Base-by-base conservation (phyloP, 306 rosid species). In the Trifolium pratense region DNA sequence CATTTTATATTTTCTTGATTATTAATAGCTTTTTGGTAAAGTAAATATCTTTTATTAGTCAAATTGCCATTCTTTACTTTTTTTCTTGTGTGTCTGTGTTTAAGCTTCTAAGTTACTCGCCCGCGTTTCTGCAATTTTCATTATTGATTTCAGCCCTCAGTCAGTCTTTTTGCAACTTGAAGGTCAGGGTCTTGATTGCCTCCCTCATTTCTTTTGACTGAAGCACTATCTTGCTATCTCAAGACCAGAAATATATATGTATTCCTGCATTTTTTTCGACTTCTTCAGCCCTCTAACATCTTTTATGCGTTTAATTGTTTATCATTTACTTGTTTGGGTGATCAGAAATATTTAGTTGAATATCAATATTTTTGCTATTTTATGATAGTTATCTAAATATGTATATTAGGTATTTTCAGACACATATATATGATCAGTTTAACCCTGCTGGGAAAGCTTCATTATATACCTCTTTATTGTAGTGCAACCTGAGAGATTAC, bases 121-220 rank as follows among this genome's bases (percentile, higher is more conserved):
- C 32, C 13, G 26, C 81, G 66, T 75, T 71, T 75, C 69, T 73
- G 56, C 75, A 45, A 53, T 71, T 75, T 56, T 31, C 70, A 77
- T 77, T 69, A 46, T 17, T 48, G 75, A 13, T 80, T 77, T 68
- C 65, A 40, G 29, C 36, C 39, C 42, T 66, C 11, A 64, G 48
- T 52, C 59, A n/a, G 40, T 49, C 59, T 59, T 79, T 55, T 75
- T 40, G 15, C 0, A 26, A 64, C 52, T 66, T 56, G 36, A 63
- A 55, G 70, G 43, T 34, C 60, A 16, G 43, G 20, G 34, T 34
- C 21, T 25, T 60, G 55, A 66, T 40, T 61, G 20, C 58, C 37
- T 36, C 9, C 60, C 60, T 63, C 48, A 69, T 42, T 61, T 73
- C 48, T 72, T 78, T n/a, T 78, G 51, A 78, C 29, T 21, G 76